Conservation (phyloP, 2,329 filamentous ascomycete species). For the Chrysoporthe deuterocubensis region DNA sequence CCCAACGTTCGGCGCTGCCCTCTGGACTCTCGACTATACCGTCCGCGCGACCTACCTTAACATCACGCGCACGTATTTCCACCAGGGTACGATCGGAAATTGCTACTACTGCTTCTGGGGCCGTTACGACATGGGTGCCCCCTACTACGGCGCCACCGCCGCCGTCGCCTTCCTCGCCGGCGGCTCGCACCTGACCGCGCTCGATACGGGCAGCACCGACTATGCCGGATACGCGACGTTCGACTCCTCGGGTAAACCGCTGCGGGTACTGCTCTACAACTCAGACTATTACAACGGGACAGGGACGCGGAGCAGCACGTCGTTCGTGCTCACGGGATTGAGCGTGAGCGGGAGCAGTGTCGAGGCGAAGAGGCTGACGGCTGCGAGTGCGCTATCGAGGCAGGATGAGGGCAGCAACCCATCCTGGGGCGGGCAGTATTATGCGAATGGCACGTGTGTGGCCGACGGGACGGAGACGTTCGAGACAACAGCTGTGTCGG, state of each 20-base stretch:
- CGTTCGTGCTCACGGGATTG: constrained; percentile 49
- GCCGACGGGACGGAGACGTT: constrained; percentile 45
- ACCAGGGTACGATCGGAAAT: constrained; percentile 56
- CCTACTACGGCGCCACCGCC: constrained; percentile 56
- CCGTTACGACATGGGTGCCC: constrained; percentile 52
- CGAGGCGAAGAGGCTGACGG: constrained; percentile 50
- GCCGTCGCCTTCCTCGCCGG: constrained; percentile 50
- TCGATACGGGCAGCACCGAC: constrained; percentile 47
- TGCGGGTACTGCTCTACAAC: constrained; percentile 50
- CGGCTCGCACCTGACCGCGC: constrained; percentile 47
- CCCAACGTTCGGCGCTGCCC: constrained; percentile 52
- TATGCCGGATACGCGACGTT: constrained; percentile 54
- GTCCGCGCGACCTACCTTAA: constrained; percentile 41
- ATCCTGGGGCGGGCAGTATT: constrained; percentile 51
- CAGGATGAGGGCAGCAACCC: constrained; percentile 48
- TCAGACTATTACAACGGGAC: constrained; percentile 47
- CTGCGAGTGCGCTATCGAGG: constrained; percentile 46
- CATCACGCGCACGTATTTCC: constrained; percentile 52
- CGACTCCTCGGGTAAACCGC: constrained; percentile 40
- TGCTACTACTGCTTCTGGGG: constrained; percentile 56
- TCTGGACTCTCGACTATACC: constrained; percentile 56
- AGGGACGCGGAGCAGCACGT: constrained; percentile 41
- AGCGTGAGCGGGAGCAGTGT: constrained; percentile 37
- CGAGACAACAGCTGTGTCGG: constrained; percentile 41
- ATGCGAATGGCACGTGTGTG: constrained; percentile 49